A percentile compares a stretch with the other conserved stretches of the same genome.
Conservation (phyloP, 345 rosid species). For the Physaria fendleri region DNA sequence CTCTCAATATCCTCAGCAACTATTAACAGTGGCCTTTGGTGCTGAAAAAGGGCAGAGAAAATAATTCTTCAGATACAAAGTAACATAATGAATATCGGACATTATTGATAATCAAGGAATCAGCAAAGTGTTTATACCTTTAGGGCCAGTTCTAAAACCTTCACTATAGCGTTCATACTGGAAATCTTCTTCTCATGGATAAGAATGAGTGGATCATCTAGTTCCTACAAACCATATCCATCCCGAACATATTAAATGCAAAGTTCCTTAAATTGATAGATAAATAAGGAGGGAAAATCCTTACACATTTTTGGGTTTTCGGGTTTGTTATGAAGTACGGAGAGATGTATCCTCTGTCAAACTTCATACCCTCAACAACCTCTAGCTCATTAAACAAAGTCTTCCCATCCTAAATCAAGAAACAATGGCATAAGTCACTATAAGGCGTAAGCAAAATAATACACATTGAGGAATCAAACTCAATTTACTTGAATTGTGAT, state of each 20-base stretch:
- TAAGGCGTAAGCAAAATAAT: neutral
- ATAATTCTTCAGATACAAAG: neutral
- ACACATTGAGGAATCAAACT: neutral
- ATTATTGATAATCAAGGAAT: too few relatives aligned
- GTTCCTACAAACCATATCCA: conserved; percentile 48
- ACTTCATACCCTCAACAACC: conserved; percentile 98
- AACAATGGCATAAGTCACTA: neutral
- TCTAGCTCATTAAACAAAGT: conserved; percentile 87
- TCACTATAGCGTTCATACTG: conserved; percentile 67
- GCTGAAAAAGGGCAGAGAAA: conserved; percentile 38
- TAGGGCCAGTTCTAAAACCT: conserved; percentile 84
- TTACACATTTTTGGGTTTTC: conserved; percentile 95
- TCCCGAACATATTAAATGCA: neutral
- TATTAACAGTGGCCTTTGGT: conserved; percentile 77
- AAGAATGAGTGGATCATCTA: conserved; percentile 91
- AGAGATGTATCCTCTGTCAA: conserved; percentile 97
- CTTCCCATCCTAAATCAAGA: conserved; percentile 71
- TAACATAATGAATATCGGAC: too few relatives aligned
- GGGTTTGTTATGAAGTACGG: conserved; percentile 88
- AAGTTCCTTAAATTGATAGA: neutral
- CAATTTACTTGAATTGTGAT: conserved; percentile 80
- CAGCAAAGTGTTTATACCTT: too few relatives aligned
- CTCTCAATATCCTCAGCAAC: conserved; percentile 97
- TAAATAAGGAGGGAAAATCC: conserved; percentile 17
- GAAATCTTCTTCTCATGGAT: conserved; percentile 96